Evolutionary conservation across 2,329 filamentous ascomycete genomes (phyloP), one percentile per base, ranked within the genome.

Genomic region (Colletotrichum spaethianum): DNA sequence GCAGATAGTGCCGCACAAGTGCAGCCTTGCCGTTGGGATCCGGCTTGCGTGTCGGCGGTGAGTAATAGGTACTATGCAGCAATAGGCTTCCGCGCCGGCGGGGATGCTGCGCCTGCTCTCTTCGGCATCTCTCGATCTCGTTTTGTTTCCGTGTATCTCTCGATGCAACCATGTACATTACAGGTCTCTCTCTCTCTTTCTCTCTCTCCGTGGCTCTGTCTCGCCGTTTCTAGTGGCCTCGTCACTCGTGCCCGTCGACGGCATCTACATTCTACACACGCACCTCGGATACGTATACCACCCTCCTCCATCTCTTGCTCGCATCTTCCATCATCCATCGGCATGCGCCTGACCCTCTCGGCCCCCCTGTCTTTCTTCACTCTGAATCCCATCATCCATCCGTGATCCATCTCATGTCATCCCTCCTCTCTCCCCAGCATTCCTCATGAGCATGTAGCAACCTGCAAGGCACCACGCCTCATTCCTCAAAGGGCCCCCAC

Each of bases 271-370:
- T 48, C 11, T 26, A 31, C 65, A 55, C 28, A 57, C 50, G 50
- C 48, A 56, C 42, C 38, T 26, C 67, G 42, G 64, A 68, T 63
- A 72, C 46, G 69, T 46, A 68, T 72, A 63, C 68, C 33, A 68
- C 69, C 68, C 63, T 70, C 33, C 52, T 67, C 36, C 23, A 33
- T 23, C 38, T 67, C 65, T n/a, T 53, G 36, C 57, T 55, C 20
- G 53, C 53, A 36, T 56, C 53, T 23, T 38, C 60, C 56, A 56
- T 56, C 38, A n/a, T 16, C 57, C 11, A 26, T 59, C n/a, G 63
- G 63, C 64, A 67, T 56, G 68, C 50, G 40, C 33, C 48, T 62
- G 68, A 70, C 57, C 55, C 63, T 70, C n/a, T 40, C 11, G 26
- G 38, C 42, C 18, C 20, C 40, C 44, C 20, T 23, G 9, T 16